Evolutionary conservation across 2,329 filamentous ascomycete genomes (phyloP), one percentile per base, ranked within the genome.

Genomic region (Diaporthe australafricana): DNA sequence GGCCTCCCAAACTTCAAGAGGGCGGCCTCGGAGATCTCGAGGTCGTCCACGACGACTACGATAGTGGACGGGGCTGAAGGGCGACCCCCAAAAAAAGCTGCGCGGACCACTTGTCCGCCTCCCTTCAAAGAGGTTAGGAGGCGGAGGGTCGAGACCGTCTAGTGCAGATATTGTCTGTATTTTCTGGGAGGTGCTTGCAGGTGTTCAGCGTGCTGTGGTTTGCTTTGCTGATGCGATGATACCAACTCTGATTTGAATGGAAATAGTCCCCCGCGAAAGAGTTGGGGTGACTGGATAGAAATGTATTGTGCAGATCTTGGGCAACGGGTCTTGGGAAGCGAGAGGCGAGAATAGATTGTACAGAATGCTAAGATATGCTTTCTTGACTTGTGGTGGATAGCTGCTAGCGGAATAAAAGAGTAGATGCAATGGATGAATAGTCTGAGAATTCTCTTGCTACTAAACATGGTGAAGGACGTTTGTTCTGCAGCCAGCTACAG

Each of bases 21-120:
- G 45, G 81, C 83, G 30, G 84, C 86, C 53, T 85, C 86, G 14
- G 87, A 89, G 74, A 87, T 89, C 57, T 86, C 87, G 9, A 82
- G 84, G 52, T 83, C 85, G 5, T 81, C 83, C 16, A 80, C 77
- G 60, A 77, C 42, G 75, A 79, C 70, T 77, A 80, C 66, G 75
- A 57, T 9, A 71, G 74, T 32, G 27, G 66, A 72, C 17, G 72
- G 55, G 73, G 72, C 74, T 73, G 77, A 78, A 73, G 78, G 73
- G 72, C 78, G 75, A 69, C 74, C 27, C 30, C 42, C 20, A 3
- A 63, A 72, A 63, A 82, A 82, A 75, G 70, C 76, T 47, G 78
- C 80, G 73, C 82, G 86, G 71, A 81, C 80, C 25, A 74, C 79
- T n/a, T 84, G 81, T 76, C 81, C 83, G 30, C 78, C 81, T 57